Percentiles rank a stretch among this genome's conserved stretches.
Conservation (phyloP, 2,329 filamentous ascomycete genomes). For the Stachybotrys chlorohalonatus region DNA sequence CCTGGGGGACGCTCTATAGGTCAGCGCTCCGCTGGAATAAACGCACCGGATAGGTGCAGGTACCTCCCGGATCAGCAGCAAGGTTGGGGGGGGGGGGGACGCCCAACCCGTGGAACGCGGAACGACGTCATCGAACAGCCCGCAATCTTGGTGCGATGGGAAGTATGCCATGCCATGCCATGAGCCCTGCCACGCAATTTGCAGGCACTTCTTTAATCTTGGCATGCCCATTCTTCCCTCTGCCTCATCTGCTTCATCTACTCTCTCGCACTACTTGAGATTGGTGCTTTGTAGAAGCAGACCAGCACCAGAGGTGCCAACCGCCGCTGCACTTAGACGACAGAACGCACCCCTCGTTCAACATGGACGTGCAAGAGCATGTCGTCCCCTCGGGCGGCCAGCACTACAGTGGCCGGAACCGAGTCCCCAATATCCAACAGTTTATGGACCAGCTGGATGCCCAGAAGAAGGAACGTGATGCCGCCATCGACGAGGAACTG, state of each 20-base stretch:
- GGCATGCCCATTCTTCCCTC: neutral
- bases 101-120: neutral
- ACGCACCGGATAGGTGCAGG: neutral
- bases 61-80: neutral
- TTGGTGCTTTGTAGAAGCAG: neutral
- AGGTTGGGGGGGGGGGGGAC: neutral
- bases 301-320: neutral
- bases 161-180: neutral
- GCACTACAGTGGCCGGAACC: constrained; percentile 76
- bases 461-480: constrained; percentile 70
- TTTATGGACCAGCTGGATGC: constrained; percentile 72
- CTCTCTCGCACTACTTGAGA: neutral
- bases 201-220: neutral
- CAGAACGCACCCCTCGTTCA: neutral
- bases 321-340: neutral
- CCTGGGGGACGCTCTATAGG: too few species aligned
- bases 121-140: neutral
- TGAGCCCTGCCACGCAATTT: neutral
- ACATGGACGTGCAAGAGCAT: constrained; percentile 30
- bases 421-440: constrained; percentile 78
- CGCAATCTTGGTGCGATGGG: neutral
- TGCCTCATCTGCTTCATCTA: neutral
- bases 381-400: constrained; percentile 40
- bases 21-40: neutral
- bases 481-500: constrained; percentile 53